These are phyloP conservation scores for Chenopodium formosanum DNA, from an alignment of 148 eudicot genomes.

Conservation along the genomic window DNA sequence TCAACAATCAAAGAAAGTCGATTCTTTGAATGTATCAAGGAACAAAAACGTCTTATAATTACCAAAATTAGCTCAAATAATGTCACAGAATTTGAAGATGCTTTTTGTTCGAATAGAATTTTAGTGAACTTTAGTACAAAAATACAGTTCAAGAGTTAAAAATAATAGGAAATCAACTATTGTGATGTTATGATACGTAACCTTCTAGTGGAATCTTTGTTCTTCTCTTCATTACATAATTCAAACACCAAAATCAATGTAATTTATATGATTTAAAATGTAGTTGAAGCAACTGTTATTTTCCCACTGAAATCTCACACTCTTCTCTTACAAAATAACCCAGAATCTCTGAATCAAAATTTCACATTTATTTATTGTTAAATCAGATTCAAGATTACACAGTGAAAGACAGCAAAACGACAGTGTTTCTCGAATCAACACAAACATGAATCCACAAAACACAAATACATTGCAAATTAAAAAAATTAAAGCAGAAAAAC, in stretches of 20 bases:
- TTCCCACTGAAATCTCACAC: background rate
- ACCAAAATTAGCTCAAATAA: too few relatives aligned
- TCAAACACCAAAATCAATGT: conserved; percentile 5
- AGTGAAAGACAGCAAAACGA: conserved; percentile 26
- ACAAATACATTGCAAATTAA: background rate
- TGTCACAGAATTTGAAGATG: too few relatives aligned
- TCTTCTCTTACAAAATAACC: background rate
- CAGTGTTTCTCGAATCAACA: conserved; percentile 11
- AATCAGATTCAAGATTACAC: background rate
- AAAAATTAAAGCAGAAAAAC: conserved; percentile 14
- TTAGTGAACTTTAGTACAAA: too few relatives aligned
- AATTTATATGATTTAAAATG: background rate
- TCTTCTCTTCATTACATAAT: background rate
- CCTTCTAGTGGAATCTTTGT: background rate
- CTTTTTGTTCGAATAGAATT: too few relatives aligned
- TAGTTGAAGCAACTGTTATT: conserved; percentile 10
- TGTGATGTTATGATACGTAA: background rate
- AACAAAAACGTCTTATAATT: too few relatives aligned
- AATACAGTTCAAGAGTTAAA: background rate
- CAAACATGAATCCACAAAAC: background rate
- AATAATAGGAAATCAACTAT: background rate
- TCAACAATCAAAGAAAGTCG: too few relatives aligned
- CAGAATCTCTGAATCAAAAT: background rate
- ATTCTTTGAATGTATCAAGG: too few relatives aligned
- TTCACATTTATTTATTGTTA: background rate